phyloP scores from a whole-genome alignment of 176 grass and related monocot species.

The Poa annua region DNA sequence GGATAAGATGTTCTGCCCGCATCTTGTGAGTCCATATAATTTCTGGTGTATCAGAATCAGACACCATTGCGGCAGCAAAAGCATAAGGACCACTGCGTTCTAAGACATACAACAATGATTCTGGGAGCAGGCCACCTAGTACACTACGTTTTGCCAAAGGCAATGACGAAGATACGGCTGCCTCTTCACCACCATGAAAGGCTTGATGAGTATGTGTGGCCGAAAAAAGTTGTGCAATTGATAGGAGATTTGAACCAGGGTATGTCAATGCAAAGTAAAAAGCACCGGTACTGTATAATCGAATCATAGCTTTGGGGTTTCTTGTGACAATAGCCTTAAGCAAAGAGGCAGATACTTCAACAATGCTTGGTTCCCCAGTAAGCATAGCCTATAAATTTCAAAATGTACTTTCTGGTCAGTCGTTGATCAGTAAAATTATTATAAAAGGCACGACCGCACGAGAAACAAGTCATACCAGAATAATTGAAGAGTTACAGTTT shows the following conservation, averaged over 20 bases:
- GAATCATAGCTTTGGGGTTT: conserved; percentile 98
- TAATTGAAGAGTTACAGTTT: not conserved
- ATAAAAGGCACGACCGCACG: not conserved
- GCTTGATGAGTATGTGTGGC: conserved; percentile 95
- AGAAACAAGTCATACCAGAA: conserved; percentile 30
- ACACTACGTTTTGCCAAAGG: conserved; percentile 96
- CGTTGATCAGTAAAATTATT: conserved; percentile 19
- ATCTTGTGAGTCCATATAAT: conserved; percentile 99
- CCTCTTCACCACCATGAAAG: conserved; percentile 99
- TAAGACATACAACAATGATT: conserved; percentile 94
- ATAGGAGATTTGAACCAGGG: conserved; percentile 93
- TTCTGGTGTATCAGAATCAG: conserved; percentile 99
- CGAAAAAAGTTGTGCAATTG: conserved; percentile 88
- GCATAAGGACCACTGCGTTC: conserved; percentile 87
- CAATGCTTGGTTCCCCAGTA: conserved; percentile 94
- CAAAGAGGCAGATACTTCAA: conserved; percentile 84
- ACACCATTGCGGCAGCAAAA: conserved; percentile 93
- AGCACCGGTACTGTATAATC: conserved; percentile 86
- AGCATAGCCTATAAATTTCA: conserved; percentile 74
- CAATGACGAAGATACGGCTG: conserved; percentile 86
- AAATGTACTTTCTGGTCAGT: conserved; percentile 15
- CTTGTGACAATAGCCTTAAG: conserved; percentile 96
- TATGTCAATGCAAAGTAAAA: conserved; percentile 96
- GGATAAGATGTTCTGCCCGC: conserved; percentile 95
- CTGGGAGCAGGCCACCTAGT: conserved; percentile 88